phyloP scores from a whole-genome alignment of 805 yeast species.

The Starmerella vaccinii region DNA sequence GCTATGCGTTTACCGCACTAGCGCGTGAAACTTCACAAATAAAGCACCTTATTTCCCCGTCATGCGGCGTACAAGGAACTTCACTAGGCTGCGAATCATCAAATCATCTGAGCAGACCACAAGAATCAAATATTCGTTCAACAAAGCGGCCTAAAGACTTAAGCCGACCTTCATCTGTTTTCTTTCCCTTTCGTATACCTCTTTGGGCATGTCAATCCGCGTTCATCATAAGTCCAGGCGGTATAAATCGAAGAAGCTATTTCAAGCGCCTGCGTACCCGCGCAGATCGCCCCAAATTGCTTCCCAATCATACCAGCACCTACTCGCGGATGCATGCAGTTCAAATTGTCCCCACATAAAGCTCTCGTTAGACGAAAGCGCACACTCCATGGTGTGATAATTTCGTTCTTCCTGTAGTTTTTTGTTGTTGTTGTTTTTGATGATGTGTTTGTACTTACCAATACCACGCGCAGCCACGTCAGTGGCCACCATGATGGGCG shows the following conservation, averaged over 20 bases:
- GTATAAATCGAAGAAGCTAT: slow-evolving; percentile 19
- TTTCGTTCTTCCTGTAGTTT: neutral
- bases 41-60: neutral
- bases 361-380: neutral
- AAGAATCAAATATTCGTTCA: neutral
- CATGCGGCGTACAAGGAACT: neutral
- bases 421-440: neutral
- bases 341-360: neutral
- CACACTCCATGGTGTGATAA: neutral
- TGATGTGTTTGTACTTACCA: slow-evolving; percentile 24
- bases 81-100: neutral
- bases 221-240: slow-evolving; percentile 10
- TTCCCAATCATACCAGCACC: slow-evolving; percentile 21
- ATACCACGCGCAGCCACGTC: slow-evolving; percentile 99
- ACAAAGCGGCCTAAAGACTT: neutral
- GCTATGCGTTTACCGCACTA: neutral
- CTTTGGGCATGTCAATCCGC: slow-evolving; percentile 11
- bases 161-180: neutral
- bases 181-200: slow-evolving; percentile 1
- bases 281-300: slow-evolving; percentile 16
- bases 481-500: slow-evolving; percentile 97
- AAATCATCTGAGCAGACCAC: neutral
- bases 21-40: neutral
- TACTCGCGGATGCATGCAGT: slow-evolving; percentile 12
- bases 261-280: slow-evolving; percentile 16